These are phyloP conservation scores for Sugiyamaella smithiae DNA, from an alignment of 805 yeast genomes.

Conservation along the genomic window DNA sequence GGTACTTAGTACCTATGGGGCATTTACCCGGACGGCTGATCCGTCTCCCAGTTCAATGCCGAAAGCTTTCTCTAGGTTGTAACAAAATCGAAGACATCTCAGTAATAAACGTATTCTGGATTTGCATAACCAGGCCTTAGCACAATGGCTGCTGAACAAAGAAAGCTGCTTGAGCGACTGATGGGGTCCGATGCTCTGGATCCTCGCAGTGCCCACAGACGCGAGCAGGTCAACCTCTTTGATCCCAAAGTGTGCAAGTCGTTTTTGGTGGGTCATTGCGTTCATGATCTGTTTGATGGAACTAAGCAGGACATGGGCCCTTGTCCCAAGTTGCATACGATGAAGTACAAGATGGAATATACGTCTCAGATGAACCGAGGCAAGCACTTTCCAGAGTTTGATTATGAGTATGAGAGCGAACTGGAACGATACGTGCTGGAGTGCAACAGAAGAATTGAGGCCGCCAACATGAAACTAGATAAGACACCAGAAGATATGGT, in stretches of 20 bases:
- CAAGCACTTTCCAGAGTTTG: constrained; percentile 44
- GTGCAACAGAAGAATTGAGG: constrained; percentile 60
- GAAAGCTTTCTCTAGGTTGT: too few species aligned
- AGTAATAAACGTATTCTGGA: too few species aligned
- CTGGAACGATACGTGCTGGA: constrained; percentile 60
- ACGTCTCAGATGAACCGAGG: constrained; percentile 39
- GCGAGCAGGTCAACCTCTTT: constrained; percentile 43
- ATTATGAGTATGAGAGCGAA: constrained; percentile 43
- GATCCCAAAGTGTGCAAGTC: constrained; percentile 71
- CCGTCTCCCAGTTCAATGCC: neutral
- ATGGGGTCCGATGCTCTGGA: constrained; percentile 55
- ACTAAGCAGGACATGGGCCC: constrained; percentile 81
- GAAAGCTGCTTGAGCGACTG: constrained; percentile 71
- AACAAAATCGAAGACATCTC: too few species aligned
- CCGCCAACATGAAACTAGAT: constrained; percentile 62
- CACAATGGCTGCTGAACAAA: constrained; percentile 67
- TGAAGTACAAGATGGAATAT: constrained; percentile 69
- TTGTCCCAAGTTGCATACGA: constrained; percentile 73
- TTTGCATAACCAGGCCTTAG: neutral
- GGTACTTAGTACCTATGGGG: too few species aligned
- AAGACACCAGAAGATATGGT: constrained; percentile 72
- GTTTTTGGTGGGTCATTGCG: constrained; percentile 82
- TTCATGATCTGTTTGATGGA: constrained; percentile 75
- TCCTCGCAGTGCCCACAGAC: constrained; percentile 28
- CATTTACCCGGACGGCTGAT: neutral